Base-by-base conservation (phyloP, 2,329 filamentous ascomycete species). In the Phoma sp. region DNA sequence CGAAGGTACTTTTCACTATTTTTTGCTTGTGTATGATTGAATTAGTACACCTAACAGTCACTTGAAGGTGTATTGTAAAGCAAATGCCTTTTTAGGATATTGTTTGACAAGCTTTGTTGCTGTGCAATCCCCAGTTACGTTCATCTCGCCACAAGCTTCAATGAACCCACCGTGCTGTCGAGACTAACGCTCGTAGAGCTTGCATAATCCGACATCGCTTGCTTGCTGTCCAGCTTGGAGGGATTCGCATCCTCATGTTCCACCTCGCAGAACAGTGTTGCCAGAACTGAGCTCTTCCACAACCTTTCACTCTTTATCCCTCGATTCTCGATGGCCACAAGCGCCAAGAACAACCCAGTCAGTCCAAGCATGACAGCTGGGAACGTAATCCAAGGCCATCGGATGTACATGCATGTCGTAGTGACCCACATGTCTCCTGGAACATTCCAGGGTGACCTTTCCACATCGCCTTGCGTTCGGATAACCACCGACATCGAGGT, bases 251-350 rank as follows among this genome's bases (percentile, higher is more conserved):
- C 3, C 3, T 9, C 12, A 5, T 30, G 15, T 4, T 21, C 18
- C 1, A 37, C 33, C 17, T 30, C 43, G 4, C 43, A 47, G 5
- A 47, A 38, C 10, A 47, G 14, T 3, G 33, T 18, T 10, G 43
- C 43, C 1, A 47, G 33, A 7, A 48, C 9, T 3, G 46, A 48
- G 29, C 46, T 48, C 21, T 50, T 42, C 47, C 47, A 43, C 15
- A 50, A 9, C 2, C 38, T 20, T 5, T 43, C 30, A 6, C 29
- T 21, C 1, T 26, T 23, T 1, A 37, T 12, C 1, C n/a, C 20
- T 2, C 38, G 38, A 18, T 38, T 43, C 7, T 37, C 21, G 9
- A 36, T 7, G 5, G 12, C 14, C 2, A 50, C 20, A 3, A 43
- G 11, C 11, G 30, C 2, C 15, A 50, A 38, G 14, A 43, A 43